phyloP scores from a whole-genome alignment of 352 stramenopile genomes.

The Stramenopiles sp. region DNA sequence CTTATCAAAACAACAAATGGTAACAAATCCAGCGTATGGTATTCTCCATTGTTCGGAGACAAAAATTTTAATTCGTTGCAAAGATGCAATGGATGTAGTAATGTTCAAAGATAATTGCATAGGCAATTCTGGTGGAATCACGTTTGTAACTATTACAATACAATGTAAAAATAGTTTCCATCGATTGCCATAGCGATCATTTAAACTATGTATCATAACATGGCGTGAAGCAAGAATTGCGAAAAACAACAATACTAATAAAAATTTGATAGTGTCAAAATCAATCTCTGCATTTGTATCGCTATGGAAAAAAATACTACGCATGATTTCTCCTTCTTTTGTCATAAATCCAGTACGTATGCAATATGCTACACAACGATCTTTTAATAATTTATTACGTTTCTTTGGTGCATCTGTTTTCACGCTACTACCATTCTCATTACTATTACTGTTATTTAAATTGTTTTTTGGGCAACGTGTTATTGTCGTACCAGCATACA shows the following conservation, averaged over 20 bases:
- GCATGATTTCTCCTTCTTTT: slow-evolving; percentile 87
- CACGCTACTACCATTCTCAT: background rate
- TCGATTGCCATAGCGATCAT: slow-evolving; percentile 63
- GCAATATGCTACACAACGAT: slow-evolving; percentile 78
- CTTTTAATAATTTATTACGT: slow-evolving; percentile 65
- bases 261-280: slow-evolving; percentile 83
- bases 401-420: slow-evolving; percentile 34
- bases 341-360: slow-evolving; percentile 90
- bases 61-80: slow-evolving; percentile 82
- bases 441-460: background rate
- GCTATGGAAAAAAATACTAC: slow-evolving; percentile 91
- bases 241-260: slow-evolving; percentile 84
- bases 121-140: slow-evolving; percentile 91
- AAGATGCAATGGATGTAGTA: slow-evolving; percentile 75
- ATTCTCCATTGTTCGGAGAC: slow-evolving; percentile 96
- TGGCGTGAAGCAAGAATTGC: slow-evolving; percentile 77
- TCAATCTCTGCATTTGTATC: slow-evolving; percentile 82
- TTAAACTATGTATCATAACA: slow-evolving; percentile 66
- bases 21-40: slow-evolving; percentile 79
- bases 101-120: slow-evolving; percentile 93
- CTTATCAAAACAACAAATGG: slow-evolving; percentile 95
- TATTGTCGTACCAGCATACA: background rate
- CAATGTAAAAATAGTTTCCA: slow-evolving; percentile 90
- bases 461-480: background rate
- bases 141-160: slow-evolving; percentile 93